These are phyloP conservation scores for Phytophthora kernoviae DNA, from an alignment of 352 stramenopile species.

Conservation along the genomic window DNA sequence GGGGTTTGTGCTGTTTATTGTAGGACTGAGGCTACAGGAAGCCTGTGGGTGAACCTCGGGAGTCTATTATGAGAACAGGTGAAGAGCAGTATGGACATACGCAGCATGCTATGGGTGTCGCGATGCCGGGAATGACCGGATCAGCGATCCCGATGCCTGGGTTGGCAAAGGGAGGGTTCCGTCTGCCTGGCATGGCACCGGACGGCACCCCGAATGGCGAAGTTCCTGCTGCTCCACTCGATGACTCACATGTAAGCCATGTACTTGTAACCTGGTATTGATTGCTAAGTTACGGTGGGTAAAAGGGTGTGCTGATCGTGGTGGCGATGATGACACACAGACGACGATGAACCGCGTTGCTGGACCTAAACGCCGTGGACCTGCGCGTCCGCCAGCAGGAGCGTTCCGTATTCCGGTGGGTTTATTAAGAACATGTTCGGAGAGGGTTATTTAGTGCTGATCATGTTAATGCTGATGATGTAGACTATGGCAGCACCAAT, in stretches of 20 bases:
- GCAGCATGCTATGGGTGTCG: conserved; percentile 70
- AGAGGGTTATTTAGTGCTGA: conserved; percentile 10
- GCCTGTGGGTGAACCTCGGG: conserved; percentile 26
- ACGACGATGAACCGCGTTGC: conserved; percentile 78
- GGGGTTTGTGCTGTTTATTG: conserved; percentile 6
- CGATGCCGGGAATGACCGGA: conserved; percentile 79
- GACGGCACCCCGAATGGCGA: conserved; percentile 32
- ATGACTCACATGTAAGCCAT: conserved; percentile 77
- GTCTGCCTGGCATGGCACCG: conserved; percentile 68
- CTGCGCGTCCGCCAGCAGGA: conserved; percentile 61
- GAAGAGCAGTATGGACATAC: conserved; percentile 79
- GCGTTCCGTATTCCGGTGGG: conserved; percentile 66
- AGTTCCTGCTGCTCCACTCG: conserved; percentile 32
- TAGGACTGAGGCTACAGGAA: conserved; percentile 43
- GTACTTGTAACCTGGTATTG: no score
- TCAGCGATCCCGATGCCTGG: conserved; percentile 85
- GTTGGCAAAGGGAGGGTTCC: conserved; percentile 66
- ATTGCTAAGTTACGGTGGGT: conserved; percentile 1
- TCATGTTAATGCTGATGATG: conserved; percentile 6
- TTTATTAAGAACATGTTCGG: conserved; percentile 1
- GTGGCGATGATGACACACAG: conserved; percentile 30
- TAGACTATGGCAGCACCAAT: conserved; percentile 49
- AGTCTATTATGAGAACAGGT: conserved; percentile 84
- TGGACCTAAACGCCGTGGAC: conserved; percentile 79
- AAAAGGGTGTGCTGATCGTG: conserved; percentile 12